Evolutionary conservation across 139 green algal species (phyloP).

Genomic region (Micractinium conductrix): DNA sequence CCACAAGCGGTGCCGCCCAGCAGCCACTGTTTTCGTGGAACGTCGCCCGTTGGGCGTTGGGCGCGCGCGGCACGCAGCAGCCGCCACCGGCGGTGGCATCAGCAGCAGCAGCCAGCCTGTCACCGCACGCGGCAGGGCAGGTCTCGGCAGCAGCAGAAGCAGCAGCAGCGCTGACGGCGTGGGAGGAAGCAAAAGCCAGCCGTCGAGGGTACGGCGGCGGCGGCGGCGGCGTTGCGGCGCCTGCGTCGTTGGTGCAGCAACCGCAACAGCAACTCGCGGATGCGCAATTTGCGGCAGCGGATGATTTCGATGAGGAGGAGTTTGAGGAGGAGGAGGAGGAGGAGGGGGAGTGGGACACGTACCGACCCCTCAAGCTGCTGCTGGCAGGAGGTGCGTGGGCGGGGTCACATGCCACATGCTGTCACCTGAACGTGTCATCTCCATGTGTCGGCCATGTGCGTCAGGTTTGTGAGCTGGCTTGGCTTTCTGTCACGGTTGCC

Average conservation of each 20-base stretch:
- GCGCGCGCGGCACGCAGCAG: not conserved
- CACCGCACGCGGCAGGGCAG: too few relatives aligned
- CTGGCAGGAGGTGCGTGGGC: slow-evolving; percentile 50
- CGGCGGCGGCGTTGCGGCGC: not conserved
- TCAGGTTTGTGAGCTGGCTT: too few relatives aligned
- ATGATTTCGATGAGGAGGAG: not conserved
- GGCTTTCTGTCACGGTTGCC: too few relatives aligned
- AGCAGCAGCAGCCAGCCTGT: not conserved
- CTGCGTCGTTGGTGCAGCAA: not conserved
- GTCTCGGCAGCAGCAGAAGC: slow-evolving; percentile 15
- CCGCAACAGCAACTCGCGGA: not conserved
- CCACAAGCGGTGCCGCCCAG: not conserved
- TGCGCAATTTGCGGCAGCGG: not conserved
- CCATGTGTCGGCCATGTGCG: too few relatives aligned
- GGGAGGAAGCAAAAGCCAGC: slow-evolving; percentile 16
- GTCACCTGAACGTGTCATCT: too few relatives aligned
- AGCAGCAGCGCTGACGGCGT: slow-evolving; percentile 7
- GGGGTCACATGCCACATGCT: too few relatives aligned
- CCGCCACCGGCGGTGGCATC: not conserved
- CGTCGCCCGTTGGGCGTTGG: not conserved
- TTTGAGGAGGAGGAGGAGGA: slow-evolving; percentile 38
- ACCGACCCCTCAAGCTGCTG: slow-evolving; percentile 55
- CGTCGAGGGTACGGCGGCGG: not conserved
- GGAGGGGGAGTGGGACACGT: slow-evolving; percentile 44
- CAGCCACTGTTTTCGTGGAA: not conserved